Evolutionary conservation across 2,329 filamentous ascomycete genomes (phyloP), one percentile per base, ranked within the genome.

Genomic region (Emericellopsis atlantica): DNA sequence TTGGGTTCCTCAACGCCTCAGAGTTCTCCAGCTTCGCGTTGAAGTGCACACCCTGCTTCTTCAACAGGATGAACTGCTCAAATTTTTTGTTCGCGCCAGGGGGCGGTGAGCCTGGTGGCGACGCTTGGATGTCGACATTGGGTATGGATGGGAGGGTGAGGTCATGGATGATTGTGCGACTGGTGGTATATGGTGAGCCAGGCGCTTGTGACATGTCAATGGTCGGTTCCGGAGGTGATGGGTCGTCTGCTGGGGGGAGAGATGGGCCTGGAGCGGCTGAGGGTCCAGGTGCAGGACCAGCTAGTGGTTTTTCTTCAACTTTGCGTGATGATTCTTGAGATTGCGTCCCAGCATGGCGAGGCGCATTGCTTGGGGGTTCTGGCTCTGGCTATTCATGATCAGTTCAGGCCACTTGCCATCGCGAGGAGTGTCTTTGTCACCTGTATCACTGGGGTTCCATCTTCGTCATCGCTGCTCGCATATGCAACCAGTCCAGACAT

Each of bases 31-130:
- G 65, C 45, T 82, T 79, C 50, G 77, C 68, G 56, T 92, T 89
- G 67, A 90, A 90, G 59, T 92, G 85, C 14, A 79, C 69, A 5
- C 80, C 80, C 46, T 81, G 76, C 52, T 76, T 78, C 62, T 92
- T 92, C n/a, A 90, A 69, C 36, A 76, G 69, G 1, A 90, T 71
- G 48, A 92, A 90, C 44, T 78, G 76, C 46, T 76, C 71, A 49
- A 90, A 81, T 51, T 86, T 88, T 48, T 73, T 70, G 39, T 72
- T 79, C 11, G 78, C 59, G 34, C 61, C 49, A 29, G 65, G 54
- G 1, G 66, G 61, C 10, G 74, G 74, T 2, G 74, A 74, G 21
- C 74, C 74, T 1, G 81, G 79, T 1, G 84, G 84, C 4, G 84
- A 87, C 9, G 75, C 69, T 0, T 84, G 84, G 45, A 92, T 87